Evolutionary conservation across 257 asterid genomes (phyloP).

Genomic region (Nicotiana obtusifolia): DNA sequence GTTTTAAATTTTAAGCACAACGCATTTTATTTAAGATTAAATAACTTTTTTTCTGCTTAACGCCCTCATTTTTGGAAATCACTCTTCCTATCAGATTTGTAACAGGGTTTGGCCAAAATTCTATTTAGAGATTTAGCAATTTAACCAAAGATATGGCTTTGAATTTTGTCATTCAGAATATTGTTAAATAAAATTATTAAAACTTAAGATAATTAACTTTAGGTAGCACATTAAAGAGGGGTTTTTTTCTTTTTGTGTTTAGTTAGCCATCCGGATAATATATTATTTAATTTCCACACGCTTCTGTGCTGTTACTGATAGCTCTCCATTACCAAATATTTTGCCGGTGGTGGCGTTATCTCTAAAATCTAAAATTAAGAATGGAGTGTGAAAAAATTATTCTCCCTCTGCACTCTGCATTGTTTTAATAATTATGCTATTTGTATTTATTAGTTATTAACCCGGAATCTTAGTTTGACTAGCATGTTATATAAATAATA

Average conservation of each 20-base stretch:
- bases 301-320: conserved; percentile 7
- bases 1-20: no score
- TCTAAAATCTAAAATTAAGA: not conserved
- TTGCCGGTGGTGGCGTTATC: not conserved
- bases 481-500: not conserved
- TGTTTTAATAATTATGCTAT: not conserved
- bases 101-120: no score
- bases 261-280: not conserved
- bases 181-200: no score
- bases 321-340: not conserved
- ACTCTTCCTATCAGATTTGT: no score
- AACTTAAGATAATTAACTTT: no score
- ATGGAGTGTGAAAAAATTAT: not conserved
- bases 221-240: not conserved
- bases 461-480: not conserved
- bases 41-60: no score
- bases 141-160: no score
- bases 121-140: no score
- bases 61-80: no score
- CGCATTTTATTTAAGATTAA: no score
- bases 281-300: conserved; percentile 5
- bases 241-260: not conserved
- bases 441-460: not conserved
- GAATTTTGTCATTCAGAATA: no score
- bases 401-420: not conserved